These are phyloP conservation scores for Sporothrix euskadiensis DNA, from an alignment of 2,329 filamentous ascomycete genomes.

Conservation along the genomic window DNA sequence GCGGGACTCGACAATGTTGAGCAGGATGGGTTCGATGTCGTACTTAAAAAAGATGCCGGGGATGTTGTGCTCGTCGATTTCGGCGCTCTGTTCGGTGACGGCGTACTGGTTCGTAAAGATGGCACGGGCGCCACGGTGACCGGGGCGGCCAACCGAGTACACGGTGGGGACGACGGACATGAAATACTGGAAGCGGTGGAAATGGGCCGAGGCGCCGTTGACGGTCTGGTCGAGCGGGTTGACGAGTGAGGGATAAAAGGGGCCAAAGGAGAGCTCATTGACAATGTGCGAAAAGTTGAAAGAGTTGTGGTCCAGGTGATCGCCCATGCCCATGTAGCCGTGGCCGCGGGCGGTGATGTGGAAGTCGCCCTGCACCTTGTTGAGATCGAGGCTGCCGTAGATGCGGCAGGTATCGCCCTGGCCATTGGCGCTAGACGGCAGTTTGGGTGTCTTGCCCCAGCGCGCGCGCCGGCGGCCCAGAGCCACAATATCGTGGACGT, in stretches of 20 bases:
- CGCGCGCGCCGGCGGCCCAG: conserved; percentile 64
- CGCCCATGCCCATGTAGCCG: conserved; percentile 81
- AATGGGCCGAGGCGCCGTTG: conserved; percentile 71
- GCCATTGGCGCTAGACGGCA: conserved; percentile 56
- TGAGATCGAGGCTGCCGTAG: conserved; percentile 85
- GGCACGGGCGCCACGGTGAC: conserved; percentile 50
- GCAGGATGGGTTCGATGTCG: conserved; percentile 92
- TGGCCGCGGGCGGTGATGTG: conserved; percentile 95
- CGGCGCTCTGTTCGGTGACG: conserved; percentile 81
- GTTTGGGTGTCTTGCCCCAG: conserved; percentile 72
- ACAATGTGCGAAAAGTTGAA: conserved; percentile 99
- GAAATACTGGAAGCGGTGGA: conserved; percentile 98
- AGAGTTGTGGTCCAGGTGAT: conserved; percentile 77
- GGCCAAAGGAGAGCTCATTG: conserved; percentile 92
- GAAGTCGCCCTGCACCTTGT: conserved; percentile 97
- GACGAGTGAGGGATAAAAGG: conserved; percentile 89
- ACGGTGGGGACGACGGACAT: conserved; percentile 91
- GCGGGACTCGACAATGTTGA: conserved; percentile 81
- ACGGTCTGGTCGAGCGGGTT: conserved; percentile 94
- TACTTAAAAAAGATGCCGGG: conserved; percentile 98
- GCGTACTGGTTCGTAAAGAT: conserved; percentile 97
- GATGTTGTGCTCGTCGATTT: conserved; percentile 67
- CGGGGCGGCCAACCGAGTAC: conserved; percentile 66
- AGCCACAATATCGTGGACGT: conserved; percentile 87
- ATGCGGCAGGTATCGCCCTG: conserved; percentile 77